A percentile compares a stretch with the other conserved stretches of the same genome.
These are phyloP conservation scores for Fusarium stilboides DNA, from an alignment of 2,329 filamentous ascomycete genomes.

Conservation along the genomic window DNA sequence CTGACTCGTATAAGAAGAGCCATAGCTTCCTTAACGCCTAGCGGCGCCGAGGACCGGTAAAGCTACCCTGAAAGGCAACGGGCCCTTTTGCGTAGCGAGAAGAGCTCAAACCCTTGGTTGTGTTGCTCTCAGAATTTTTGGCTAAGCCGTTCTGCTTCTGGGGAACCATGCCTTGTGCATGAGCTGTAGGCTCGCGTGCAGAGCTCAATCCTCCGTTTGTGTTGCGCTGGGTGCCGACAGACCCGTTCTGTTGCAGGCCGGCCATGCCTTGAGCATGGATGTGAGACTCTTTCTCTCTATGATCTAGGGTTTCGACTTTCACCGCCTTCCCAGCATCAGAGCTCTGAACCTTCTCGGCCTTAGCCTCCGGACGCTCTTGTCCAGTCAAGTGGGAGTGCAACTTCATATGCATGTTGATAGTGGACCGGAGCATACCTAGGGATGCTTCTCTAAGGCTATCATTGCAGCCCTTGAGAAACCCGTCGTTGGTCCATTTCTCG, in stretches of 20 bases:
- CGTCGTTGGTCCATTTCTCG: conserved; percentile 47
- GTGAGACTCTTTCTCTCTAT: neutral
- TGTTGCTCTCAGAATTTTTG: neutral
- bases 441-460: conserved; percentile 46
- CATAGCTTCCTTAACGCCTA: neutral
- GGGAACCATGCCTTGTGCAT: neutral
- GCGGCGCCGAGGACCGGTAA: conserved; percentile 25
- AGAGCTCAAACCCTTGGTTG: conserved; percentile 33
- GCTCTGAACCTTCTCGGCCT: conserved; percentile 16
- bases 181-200: neutral
- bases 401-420: conserved; percentile 14
- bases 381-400: neutral
- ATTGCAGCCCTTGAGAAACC: conserved; percentile 43
- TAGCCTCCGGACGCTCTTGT: neutral
- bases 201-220: neutral
- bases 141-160: neutral
- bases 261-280: neutral
- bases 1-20: neutral
- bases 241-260: neutral
- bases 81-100: conserved; percentile 36
- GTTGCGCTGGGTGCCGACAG: neutral
- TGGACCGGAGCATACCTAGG: conserved; percentile 40
- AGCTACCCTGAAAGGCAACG: conserved; percentile 10
- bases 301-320: neutral
- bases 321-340: neutral